Percentiles rank a stretch among this genome's conserved stretches.
These are phyloP conservation scores for Coriolopsis trogii DNA, from an alignment of 1,284 basidiomycete species.

Conservation along the genomic window DNA sequence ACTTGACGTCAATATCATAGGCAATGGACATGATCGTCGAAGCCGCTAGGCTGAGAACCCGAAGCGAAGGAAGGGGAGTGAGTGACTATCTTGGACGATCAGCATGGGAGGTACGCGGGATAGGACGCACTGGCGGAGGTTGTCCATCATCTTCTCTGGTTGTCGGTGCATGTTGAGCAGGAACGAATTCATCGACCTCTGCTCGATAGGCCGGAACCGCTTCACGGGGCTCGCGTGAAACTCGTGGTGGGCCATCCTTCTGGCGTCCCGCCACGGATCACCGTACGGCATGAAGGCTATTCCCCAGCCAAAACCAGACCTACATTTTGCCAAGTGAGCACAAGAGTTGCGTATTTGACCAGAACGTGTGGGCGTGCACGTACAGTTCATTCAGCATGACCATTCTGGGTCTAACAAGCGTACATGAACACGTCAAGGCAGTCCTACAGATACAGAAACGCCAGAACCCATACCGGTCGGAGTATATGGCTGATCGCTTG, in stretches of 20 bases:
- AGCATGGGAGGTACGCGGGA: too few species aligned
- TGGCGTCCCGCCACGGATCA: slow-evolving; percentile 42
- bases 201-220: slow-evolving; percentile 16
- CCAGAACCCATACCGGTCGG: slow-evolving; percentile 18
- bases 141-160: slow-evolving; percentile 21
- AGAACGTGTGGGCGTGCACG: neutral
- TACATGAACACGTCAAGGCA: slow-evolving; percentile 2
- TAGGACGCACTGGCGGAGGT: slow-evolving; percentile 32
- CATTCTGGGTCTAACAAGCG: slow-evolving; percentile 39
- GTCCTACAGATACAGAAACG: neutral
- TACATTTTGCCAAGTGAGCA: slow-evolving; percentile 26
- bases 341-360: neutral
- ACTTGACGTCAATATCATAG: slow-evolving; percentile 32
- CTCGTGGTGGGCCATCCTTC: slow-evolving; percentile 38
- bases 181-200: slow-evolving; percentile 34
- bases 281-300: slow-evolving; percentile 40
- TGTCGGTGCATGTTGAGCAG: slow-evolving; percentile 34
- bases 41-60: slow-evolving; percentile 22
- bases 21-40: slow-evolving; percentile 29
- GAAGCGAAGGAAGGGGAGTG: too few species aligned
- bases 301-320: slow-evolving; percentile 44
- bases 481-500: slow-evolving; percentile 37
- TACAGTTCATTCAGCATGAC: slow-evolving; percentile 40
- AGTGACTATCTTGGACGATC: neutral
- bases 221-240: slow-evolving; percentile 18